Evolutionary conservation across 2,329 filamentous ascomycete species (phyloP).

Genomic region (Calonectria pauciramosa): DNA sequence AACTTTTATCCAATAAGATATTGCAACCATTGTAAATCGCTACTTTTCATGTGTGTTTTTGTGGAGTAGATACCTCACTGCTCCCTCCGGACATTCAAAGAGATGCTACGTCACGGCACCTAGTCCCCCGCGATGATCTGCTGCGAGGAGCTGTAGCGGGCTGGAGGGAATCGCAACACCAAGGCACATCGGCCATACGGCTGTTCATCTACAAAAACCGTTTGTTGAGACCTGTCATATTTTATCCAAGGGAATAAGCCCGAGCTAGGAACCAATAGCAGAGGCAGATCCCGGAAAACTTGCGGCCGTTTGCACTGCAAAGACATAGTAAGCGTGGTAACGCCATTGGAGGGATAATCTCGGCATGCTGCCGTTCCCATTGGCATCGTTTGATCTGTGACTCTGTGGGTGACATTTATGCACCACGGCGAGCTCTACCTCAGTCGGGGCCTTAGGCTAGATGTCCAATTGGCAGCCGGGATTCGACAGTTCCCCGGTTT

Average conservation of each 20-base stretch:
- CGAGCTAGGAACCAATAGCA: background rate
- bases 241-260: background rate
- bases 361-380: background rate
- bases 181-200: background rate
- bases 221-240: background rate
- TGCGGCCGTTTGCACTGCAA: background rate
- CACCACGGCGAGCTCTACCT: background rate
- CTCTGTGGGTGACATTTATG: background rate
- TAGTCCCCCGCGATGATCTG: background rate
- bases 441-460: background rate
- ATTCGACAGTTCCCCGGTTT: background rate
- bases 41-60: too few relatives aligned
- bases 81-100: too few relatives aligned
- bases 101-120: background rate
- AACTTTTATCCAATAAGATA: too few relatives aligned
- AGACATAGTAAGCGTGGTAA: background rate
- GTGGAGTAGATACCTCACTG: too few relatives aligned
- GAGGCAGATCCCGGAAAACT: background rate
- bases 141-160: background rate
- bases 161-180: background rate
- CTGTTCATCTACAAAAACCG: background rate
- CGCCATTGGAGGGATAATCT: slow-evolving; percentile 4
- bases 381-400: background rate
- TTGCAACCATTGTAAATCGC: too few relatives aligned
- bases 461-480: background rate